A percentile compares a stretch with the other conserved stretches of the same genome.
Conservation (phyloP, 2,329 filamentous ascomycete genomes). For the Cercospora zeae-maydis region DNA sequence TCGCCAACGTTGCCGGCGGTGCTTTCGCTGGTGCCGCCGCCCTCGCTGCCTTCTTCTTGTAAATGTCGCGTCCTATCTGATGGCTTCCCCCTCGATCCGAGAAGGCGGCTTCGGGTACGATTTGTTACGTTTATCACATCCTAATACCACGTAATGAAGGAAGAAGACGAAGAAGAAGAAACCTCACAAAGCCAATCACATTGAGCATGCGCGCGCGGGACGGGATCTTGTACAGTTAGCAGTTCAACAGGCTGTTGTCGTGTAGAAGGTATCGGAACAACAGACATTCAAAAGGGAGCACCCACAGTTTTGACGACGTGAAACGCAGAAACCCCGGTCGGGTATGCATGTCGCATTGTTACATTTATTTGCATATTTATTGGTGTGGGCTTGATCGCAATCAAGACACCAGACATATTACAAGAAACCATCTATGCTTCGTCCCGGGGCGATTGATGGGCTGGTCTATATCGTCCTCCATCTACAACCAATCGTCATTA, state of each 20-base stretch:
- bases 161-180: neutral
- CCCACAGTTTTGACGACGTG: neutral
- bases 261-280: neutral
- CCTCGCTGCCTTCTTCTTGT: slow-evolving; percentile 26
- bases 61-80: slow-evolving; percentile 10
- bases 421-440: neutral
- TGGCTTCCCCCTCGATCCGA: neutral
- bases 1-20: slow-evolving; percentile 19
- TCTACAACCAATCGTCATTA: neutral
- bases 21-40: slow-evolving; percentile 20
- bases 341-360: slow-evolving; percentile 8
- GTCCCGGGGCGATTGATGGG: neutral
- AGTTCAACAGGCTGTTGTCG: slow-evolving; percentile 10
- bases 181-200: neutral
- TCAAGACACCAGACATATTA: neutral
- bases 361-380: neutral
- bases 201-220: neutral
- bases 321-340: slow-evolving; percentile 11
- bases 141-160: neutral
- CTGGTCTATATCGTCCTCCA: neutral
- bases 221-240: slow-evolving; percentile 8
- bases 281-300: neutral
- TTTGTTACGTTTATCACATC: neutral
- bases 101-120: neutral
- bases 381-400: neutral